Conservation (phyloP, 2,329 filamentous ascomycete genomes). For the Cercospora brassicicola region DNA sequence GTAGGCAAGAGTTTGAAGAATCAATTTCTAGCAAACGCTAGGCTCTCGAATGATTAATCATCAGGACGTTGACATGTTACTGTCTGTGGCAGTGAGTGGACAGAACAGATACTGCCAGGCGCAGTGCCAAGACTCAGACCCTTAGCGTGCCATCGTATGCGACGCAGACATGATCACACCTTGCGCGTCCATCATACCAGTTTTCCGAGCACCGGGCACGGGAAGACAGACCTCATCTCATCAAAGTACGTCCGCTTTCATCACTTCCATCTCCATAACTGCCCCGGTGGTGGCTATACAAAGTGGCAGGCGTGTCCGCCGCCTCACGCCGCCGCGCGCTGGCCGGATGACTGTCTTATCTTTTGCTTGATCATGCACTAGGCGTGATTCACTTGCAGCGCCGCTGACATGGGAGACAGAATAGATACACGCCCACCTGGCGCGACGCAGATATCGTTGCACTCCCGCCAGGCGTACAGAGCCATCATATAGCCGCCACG, state of each 20-base stretch:
- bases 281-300: not conserved
- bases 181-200: constrained; percentile 3
- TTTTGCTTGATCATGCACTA: not conserved
- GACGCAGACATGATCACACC: constrained; percentile 7
- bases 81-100: not conserved
- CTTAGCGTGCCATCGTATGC: constrained; percentile 3
- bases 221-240: not conserved
- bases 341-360: not conserved
- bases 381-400: not conserved
- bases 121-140: not conserved
- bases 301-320: not conserved
- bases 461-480: not conserved
- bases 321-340: not conserved
- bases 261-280: not conserved
- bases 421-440: not conserved
- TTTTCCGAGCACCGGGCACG: not conserved
- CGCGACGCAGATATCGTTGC: not conserved
- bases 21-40: no score
- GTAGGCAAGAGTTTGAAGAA: no score
- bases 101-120: not conserved
- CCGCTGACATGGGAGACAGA: not conserved
- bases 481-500: constrained; percentile 11
- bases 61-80: not conserved
- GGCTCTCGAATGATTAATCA: not conserved
- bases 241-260: constrained; percentile 6